A percentile compares a stretch with the other conserved stretches of the same genome.
phyloP scores from a whole-genome alignment of 345 rosid species.

The Euphorbia lathyris region DNA sequence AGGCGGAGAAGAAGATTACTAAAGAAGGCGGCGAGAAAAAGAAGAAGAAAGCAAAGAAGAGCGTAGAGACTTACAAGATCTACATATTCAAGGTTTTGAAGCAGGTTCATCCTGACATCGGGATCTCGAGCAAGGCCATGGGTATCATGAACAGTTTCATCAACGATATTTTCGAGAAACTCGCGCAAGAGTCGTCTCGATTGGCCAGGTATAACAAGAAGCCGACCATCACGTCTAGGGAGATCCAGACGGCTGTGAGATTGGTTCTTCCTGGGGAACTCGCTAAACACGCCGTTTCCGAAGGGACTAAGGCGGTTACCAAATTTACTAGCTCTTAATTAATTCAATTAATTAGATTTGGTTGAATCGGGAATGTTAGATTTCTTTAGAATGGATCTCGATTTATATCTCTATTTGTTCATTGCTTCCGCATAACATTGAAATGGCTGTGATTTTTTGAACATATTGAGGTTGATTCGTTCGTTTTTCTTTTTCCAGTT shows the following conservation, averaged over 20 bases:
- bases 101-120: slow-evolving; percentile 59
- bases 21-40: slow-evolving; percentile 47
- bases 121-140: slow-evolving; percentile 69
- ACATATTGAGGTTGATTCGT: not conserved
- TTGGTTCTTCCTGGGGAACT: slow-evolving; percentile 64
- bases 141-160: slow-evolving; percentile 76
- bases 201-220: slow-evolving; percentile 69
- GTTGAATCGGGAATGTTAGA: not conserved
- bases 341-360: not conserved
- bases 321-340: slow-evolving; percentile 58
- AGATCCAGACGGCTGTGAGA: slow-evolving; percentile 67
- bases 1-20: slow-evolving; percentile 60
- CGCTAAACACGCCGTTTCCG: slow-evolving; percentile 68
- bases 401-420: not conserved
- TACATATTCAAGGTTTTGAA: slow-evolving; percentile 65
- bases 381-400: no score
- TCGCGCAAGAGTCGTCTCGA: slow-evolving; percentile 58
- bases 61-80: slow-evolving; percentile 64
- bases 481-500: not conserved
- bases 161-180: slow-evolving; percentile 68
- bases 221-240: slow-evolving; percentile 65
- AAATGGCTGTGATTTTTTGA: not conserved
- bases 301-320: slow-evolving; percentile 71
- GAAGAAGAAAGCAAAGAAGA: slow-evolving; percentile 57
- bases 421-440: not conserved